Evolutionary conservation across 345 rosid genomes (phyloP).

Genomic region (Camelina neglecta): DNA sequence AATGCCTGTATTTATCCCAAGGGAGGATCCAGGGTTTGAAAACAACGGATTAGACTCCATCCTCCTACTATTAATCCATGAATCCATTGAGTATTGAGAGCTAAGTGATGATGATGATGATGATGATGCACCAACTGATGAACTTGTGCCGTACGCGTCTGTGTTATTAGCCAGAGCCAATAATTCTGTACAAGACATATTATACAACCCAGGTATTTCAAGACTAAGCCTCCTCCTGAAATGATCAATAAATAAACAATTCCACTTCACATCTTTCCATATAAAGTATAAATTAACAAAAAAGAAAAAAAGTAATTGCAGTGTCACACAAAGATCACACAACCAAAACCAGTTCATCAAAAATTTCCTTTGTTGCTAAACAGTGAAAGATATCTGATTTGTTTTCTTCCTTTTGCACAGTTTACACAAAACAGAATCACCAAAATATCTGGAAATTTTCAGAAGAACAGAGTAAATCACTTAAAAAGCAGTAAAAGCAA

Average conservation of each 20-base stretch:
- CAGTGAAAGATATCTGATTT: neutral
- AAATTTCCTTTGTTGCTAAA: constrained; percentile 2
- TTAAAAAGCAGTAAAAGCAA: neutral
- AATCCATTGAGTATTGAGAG: neutral
- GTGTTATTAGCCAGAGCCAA: constrained; percentile 27
- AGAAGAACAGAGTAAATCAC: constrained; percentile 11
- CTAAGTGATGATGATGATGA: neutral
- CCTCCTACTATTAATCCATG: constrained; percentile 4
- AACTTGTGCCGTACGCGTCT: neutral
- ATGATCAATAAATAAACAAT: constrained; percentile 19
- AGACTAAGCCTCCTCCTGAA: constrained; percentile 23
- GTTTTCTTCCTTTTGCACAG: constrained; percentile 5
- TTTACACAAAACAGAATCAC: neutral
- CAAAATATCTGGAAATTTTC: neutral
- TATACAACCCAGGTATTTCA: constrained; percentile 7
- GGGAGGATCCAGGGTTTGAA: constrained; percentile 19
- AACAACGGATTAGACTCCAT: constrained; percentile 12
- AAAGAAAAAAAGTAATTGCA: neutral
- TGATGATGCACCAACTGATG: constrained; percentile 18
- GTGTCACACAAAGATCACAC: neutral
- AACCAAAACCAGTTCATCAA: constrained; percentile 1
- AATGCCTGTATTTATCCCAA: neutral
- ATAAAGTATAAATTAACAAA: constrained; percentile 11
- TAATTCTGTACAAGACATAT: constrained; percentile 25
- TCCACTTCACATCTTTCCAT: constrained; percentile 1